phyloP scores from a whole-genome alignment of 208 protist genomes.

The Leishmania martiniquensis region DNA sequence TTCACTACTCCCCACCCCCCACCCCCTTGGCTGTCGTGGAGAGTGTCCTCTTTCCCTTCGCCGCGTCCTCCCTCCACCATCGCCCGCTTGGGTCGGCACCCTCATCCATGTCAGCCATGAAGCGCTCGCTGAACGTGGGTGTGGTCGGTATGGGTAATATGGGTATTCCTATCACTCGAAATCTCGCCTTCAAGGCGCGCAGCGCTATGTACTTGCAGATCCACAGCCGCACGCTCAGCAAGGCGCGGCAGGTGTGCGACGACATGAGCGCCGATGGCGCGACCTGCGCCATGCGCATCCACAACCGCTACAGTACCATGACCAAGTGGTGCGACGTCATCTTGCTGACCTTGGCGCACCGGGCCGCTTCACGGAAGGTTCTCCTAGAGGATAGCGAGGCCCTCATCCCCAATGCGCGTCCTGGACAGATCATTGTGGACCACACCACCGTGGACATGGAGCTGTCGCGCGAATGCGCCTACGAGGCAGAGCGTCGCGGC shows the following conservation, averaged over 20 bases:
- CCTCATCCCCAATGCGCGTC: slow-evolving; percentile 69
- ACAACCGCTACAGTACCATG: slow-evolving; percentile 80
- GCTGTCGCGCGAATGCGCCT: slow-evolving; percentile 70
- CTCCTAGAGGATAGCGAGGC: slow-evolving; percentile 69
- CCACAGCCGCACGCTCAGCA: slow-evolving; percentile 70
- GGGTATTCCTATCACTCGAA: slow-evolving; percentile 83
- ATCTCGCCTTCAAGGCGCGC: slow-evolving; percentile 88
- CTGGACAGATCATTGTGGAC: slow-evolving; percentile 88
- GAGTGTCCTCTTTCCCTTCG: neutral
- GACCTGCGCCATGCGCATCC: slow-evolving; percentile 85
- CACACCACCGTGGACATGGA: slow-evolving; percentile 89
- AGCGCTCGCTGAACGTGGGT: slow-evolving; percentile 88
- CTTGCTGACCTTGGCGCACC: slow-evolving; percentile 60
- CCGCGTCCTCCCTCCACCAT: neutral
- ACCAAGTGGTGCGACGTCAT: slow-evolving; percentile 92
- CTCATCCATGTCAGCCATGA: slow-evolving; percentile 43
- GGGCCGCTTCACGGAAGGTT: slow-evolving; percentile 49
- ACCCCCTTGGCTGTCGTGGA: neutral
- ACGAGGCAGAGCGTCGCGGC: slow-evolving; percentile 58
- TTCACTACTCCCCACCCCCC: neutral
- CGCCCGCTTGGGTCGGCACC: neutral
- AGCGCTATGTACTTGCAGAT: slow-evolving; percentile 88
- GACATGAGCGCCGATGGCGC: slow-evolving; percentile 83
- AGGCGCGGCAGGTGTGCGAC: slow-evolving; percentile 71
- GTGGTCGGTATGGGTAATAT: slow-evolving; percentile 89